Base-by-base conservation (phyloP, 1,284 basidiomycete genomes). In the Amylostereum chailletii region DNA sequence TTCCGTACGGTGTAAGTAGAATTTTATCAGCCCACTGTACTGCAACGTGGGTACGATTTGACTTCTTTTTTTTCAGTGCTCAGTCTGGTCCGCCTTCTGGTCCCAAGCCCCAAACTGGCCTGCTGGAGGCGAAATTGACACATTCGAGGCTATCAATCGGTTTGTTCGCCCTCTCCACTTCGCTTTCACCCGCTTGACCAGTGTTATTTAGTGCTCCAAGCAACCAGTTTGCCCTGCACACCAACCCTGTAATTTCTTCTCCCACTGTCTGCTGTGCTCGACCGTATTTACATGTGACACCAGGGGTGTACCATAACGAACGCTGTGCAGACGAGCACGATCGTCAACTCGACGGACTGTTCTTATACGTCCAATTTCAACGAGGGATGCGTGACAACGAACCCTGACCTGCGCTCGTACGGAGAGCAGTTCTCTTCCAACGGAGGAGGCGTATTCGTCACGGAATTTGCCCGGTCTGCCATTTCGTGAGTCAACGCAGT, bases 321-420 rank as follows among this genome's bases (percentile, higher is more conserved):
- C 29, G n/a, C 42, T 5, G n/a, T 43, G 6, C 42, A 43, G 29
- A 43, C 42, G 5, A 29, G 42, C 29, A 37, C 36, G 36, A 27
- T 43, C 27, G 42, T 27, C 27, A 43, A 43, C 42, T 43, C 42
- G 42, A 43, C 42, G 9, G 29, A 43, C 30, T 43, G 42, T n/a
- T 11, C 42, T 7, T 11, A 11, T 10, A 10, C 19, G 4, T 26
- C 19, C 26, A 43, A 43, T 30, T 27, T 30, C 42, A 43, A 43
- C 30, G n/a, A 43, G 30, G 42, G 42, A 9, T 43, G 42, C 27
- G 42, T 43, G 7, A 30, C 32, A 30, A 43, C 42, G 7, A 30
- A 30, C n/a, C 7, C 27, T 30, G 32, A n/a, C 27, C 29, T 3
- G 27, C 19, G 32, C n/a, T 43, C 42, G 6, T 43, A 43, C 27